Conservation (phyloP, 352 stramenopile genomes). For the Thraustotheca clavata region DNA sequence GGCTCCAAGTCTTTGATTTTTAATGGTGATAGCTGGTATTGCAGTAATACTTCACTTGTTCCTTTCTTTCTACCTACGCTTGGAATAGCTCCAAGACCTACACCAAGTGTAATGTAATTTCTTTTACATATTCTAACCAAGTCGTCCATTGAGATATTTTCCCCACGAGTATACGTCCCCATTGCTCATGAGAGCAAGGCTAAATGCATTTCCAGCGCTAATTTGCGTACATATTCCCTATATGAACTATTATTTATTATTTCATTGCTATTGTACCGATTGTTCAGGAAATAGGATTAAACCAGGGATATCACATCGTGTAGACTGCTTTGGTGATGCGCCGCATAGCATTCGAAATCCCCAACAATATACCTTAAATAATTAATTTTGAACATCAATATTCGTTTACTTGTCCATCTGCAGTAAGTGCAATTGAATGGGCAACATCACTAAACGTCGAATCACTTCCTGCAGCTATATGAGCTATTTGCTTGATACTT, state of each 20-base stretch:
- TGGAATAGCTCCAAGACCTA: conserved; percentile 45
- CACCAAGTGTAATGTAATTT: neutral
- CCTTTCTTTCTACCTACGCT: conserved; percentile 36
- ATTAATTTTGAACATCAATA: neutral
- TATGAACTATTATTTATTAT: too few species aligned
- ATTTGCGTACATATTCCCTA: conserved; percentile 1
- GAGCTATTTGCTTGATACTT: neutral
- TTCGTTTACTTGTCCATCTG: conserved; percentile 6
- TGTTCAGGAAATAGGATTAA: neutral
- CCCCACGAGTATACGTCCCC: conserved; percentile 74
- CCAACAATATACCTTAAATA: conserved; percentile 12
- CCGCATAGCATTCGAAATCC: neutral
- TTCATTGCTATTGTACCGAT: too few species aligned
- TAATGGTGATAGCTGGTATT: conserved; percentile 45
- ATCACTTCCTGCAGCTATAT: conserved; percentile 8
- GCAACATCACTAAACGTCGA: neutral
- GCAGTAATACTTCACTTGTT: conserved; percentile 31
- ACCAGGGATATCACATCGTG: conserved; percentile 7
- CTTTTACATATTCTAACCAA: conserved; percentile 23
- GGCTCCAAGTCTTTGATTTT: neutral
- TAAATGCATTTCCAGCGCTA: conserved; percentile 35
- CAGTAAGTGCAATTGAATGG: conserved; percentile 10
- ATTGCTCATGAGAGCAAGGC: conserved; percentile 40
- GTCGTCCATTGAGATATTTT: conserved; percentile 58
- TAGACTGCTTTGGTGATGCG: neutral